Base-by-base conservation (phyloP, 192 early-diverging fungal species). In the Backusella morwellensis region DNA sequence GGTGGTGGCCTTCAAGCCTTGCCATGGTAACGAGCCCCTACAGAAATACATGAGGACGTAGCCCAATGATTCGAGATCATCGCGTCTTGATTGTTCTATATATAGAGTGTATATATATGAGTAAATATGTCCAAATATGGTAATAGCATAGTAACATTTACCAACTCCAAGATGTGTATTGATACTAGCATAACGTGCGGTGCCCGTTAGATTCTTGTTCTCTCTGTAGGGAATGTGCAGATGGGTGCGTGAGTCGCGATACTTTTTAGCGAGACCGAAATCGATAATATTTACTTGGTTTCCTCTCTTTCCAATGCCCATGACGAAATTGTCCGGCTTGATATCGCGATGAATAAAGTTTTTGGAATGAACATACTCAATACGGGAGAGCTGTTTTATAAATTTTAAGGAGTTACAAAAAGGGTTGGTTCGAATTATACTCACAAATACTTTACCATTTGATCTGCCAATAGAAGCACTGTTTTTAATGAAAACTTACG, bases 11-110 rank as follows among this genome's bases (percentile, higher is more conserved):
- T 93, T 94, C 42, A 95, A 81, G n/a, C 95, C 95, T 83, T 96
- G 95, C 95, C 95, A 96, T 80, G 95, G 94, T 69, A 96, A 86
- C 73, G 88, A 90, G 6, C 95, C 95, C 50, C 93, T 91, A 81
- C 92, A 91, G 80, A 96, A 96, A 88, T 96, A 96, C 89, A 96
- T 92, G 68, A 96, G 86, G 8, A 96, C 92, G 78, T 95, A 96
- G 63, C 94, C 93, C 50, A 96, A 80, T 52, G 92, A 93, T 76
- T 96, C 95, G 66, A 96, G 87, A 78, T 96, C 95, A 80, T 96
- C 94, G 81, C 94, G 90, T 77, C 95, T 89, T 35, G 92, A 93
- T 91, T 95, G 93, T 81, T 96, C 95, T 87, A 88, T 78, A 6
- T 26, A 71, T 2, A 36, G 12, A 29, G 56, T 40, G 32, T 9